These are phyloP conservation scores for Diaporthe sp. DNA, from an alignment of 2,329 filamentous ascomycete species.

Conservation along the genomic window DNA sequence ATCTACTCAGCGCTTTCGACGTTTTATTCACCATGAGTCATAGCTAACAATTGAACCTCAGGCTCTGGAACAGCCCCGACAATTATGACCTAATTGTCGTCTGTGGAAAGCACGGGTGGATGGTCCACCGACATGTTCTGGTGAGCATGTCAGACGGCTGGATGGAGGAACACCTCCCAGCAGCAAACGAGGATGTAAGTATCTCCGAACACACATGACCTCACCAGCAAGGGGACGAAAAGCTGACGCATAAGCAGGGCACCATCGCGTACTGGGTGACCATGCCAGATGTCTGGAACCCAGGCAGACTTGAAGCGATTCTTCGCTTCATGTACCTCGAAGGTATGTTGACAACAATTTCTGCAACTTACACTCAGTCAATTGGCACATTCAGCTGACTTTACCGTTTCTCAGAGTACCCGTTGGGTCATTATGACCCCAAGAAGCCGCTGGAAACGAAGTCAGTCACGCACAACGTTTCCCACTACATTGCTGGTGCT, in stretches of 20 bases:
- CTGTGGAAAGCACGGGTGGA: conserved; percentile 14
- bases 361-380: too few relatives aligned
- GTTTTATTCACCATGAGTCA: too few relatives aligned
- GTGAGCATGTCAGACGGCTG: conserved; percentile 31
- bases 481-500: conserved; percentile 45
- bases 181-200: conserved; percentile 32
- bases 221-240: neutral
- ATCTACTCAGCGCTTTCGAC: neutral
- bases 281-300: conserved; percentile 39
- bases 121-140: conserved; percentile 36
- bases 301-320: conserved; percentile 40
- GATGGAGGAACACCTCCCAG: conserved; percentile 34
- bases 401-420: conserved; percentile 39
- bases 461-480: conserved; percentile 42
- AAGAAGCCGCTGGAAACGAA: conserved; percentile 39
- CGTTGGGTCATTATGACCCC: conserved; percentile 35
- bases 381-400: conserved; percentile 12
- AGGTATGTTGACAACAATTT: conserved; percentile 20
- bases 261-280: conserved; percentile 29
- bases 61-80: conserved; percentile 21
- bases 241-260: conserved; percentile 28
- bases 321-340: conserved; percentile 47
- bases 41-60: conserved; percentile 3
- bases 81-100: conserved; percentile 27
- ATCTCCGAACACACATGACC: neutral